phyloP scores from a whole-genome alignment of 495 filamentous ascomycete species.

The Aspergillus sparsus region DNA sequence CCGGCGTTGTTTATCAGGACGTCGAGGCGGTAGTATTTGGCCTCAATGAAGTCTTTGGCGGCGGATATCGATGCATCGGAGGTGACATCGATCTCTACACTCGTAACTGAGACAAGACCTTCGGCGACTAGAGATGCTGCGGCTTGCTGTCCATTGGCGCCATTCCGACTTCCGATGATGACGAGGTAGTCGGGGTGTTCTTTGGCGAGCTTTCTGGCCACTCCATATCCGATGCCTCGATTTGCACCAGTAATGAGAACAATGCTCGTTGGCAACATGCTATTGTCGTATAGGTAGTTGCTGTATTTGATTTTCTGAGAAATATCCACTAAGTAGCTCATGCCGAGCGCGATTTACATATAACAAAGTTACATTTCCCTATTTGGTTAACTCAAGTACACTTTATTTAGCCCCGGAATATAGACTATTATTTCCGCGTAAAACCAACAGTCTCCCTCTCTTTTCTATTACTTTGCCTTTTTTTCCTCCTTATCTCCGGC shows the following conservation, averaged over 20 bases:
- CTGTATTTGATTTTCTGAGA: too few relatives aligned
- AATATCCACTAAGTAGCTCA: too few relatives aligned
- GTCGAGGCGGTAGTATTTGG: not conserved
- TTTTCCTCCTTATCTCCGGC: too few relatives aligned
- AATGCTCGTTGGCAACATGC: too few relatives aligned
- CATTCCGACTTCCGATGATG: not conserved
- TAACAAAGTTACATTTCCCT: too few relatives aligned
- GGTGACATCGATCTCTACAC: not conserved
- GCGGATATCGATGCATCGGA: not conserved
- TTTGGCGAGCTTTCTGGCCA: not conserved
- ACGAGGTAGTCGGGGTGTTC: not conserved
- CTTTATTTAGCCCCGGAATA: too few relatives aligned
- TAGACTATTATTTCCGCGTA: too few relatives aligned
- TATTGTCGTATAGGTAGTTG: too few relatives aligned
- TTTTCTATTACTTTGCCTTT: too few relatives aligned
- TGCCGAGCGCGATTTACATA: too few relatives aligned
- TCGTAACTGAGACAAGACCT: not conserved
- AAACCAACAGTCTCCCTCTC: too few relatives aligned
- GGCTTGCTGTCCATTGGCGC: not conserved
- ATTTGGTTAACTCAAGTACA: too few relatives aligned
- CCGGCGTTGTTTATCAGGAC: slow-evolving; percentile 2
- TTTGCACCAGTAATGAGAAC: slow-evolving; percentile 2
- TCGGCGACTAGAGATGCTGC: not conserved
- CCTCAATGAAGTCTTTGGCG: not conserved
- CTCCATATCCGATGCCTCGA: not conserved